Percentiles rank a stretch among this genome's conserved stretches.
Evolutionary conservation across 208 protist genomes (phyloP).

Genomic region (Leishmania aethiopica): DNA sequence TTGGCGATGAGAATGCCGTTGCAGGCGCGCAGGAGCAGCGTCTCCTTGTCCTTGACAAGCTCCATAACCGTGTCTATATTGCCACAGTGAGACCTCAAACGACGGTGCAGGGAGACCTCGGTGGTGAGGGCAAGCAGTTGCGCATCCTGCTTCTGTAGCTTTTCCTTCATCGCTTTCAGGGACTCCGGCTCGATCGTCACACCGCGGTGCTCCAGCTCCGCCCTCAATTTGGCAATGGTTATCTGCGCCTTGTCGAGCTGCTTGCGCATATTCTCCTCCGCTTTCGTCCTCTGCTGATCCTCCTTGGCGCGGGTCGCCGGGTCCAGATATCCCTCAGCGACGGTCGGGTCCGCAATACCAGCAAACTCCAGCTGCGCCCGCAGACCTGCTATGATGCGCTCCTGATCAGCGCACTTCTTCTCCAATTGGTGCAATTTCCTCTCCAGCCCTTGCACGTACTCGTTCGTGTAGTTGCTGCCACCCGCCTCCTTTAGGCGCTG

Average conservation of each 20-base stretch:
- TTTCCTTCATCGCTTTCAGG: constrained; percentile 36
- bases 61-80: constrained; percentile 19
- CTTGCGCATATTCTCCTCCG: constrained; percentile 33
- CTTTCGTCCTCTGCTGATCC: constrained; percentile 25
- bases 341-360: constrained; percentile 43
- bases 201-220: constrained; percentile 43
- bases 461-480: constrained; percentile 58
- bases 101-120: constrained; percentile 20
- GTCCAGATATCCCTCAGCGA: constrained; percentile 30
- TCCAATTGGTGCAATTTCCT: constrained; percentile 40
- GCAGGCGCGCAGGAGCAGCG: constrained; percentile 26
- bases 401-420: constrained; percentile 62
- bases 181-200: constrained; percentile 26
- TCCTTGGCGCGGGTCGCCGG: constrained; percentile 18
- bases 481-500: constrained; percentile 63
- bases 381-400: constrained; percentile 50
- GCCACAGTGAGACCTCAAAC: constrained; percentile 11
- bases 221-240: constrained; percentile 38
- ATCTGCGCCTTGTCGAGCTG: constrained; percentile 47
- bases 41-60: constrained; percentile 28
- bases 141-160: constrained; percentile 21
- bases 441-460: constrained; percentile 66
- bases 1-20: constrained; percentile 21
- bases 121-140: constrained; percentile 15
- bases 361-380: constrained; percentile 54